phyloP scores from a whole-genome alignment of 176 grass and related monocot species.

The Secale cereale region DNA sequence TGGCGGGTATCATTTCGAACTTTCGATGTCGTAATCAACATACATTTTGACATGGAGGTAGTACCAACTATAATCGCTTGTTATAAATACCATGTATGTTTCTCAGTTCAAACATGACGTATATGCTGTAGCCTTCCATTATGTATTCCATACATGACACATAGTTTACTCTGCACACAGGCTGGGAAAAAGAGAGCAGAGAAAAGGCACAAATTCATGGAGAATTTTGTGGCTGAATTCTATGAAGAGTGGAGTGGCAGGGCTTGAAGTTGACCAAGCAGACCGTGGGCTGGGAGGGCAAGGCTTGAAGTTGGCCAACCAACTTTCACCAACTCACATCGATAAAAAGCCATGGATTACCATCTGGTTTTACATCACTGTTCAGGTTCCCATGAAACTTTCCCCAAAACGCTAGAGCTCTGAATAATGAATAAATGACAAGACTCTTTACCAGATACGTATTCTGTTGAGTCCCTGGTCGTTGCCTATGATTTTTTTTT shows the following conservation, averaged over 20 bases:
- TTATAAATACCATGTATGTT: neutral
- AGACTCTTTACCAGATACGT: neutral
- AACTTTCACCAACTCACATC: conserved; percentile 21
- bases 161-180: conserved; percentile 26
- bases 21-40: neutral
- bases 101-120: neutral
- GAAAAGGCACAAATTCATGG: conserved; percentile 82
- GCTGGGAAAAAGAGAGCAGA: conserved; percentile 83
- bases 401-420: neutral
- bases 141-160: conserved; percentile 1
- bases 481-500: neutral
- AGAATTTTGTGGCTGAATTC: conserved; percentile 82
- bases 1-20: neutral
- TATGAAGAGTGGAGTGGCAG: conserved; percentile 83
- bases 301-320: conserved; percentile 46
- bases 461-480: neutral
- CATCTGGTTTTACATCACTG: neutral
- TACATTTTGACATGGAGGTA: neutral
- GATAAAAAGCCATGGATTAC: neutral
- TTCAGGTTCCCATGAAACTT: neutral
- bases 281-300: conserved; percentile 21
- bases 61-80: neutral
- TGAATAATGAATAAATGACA: neutral
- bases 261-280: conserved; percentile 57
- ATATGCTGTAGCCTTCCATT: neutral